Conservation (phyloP, 2,329 filamentous ascomycete genomes). For the Lachnellula arida region DNA sequence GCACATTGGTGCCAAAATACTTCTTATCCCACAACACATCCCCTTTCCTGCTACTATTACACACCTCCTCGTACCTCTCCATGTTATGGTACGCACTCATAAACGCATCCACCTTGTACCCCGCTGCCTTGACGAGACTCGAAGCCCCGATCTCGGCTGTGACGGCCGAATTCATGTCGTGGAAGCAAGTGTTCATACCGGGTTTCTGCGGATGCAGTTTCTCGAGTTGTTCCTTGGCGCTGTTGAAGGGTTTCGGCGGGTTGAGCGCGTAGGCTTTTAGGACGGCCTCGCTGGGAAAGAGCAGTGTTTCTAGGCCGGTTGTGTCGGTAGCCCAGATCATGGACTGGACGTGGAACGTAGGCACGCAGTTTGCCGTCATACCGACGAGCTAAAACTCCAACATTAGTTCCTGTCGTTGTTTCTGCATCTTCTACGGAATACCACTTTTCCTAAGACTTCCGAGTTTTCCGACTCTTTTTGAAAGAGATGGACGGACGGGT, state of each 20-base stretch:
- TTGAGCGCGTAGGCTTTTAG: conserved; percentile 5
- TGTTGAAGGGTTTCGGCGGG: background rate
- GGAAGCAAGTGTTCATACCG: conserved; percentile 27
- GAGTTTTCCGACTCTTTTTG: too few species aligned
- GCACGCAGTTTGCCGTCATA: conserved; percentile 28
- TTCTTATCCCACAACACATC: conserved; percentile 21
- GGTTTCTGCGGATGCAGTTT: background rate
- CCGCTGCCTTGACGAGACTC: conserved; percentile 18
- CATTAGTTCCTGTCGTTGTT: conserved; percentile 5
- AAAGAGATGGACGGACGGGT: background rate
- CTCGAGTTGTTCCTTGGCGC: background rate
- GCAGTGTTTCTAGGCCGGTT: conserved; percentile 21
- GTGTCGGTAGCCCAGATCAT: conserved; percentile 31
- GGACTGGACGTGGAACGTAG: conserved; percentile 26
- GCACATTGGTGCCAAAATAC: conserved; percentile 27
- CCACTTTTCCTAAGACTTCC: background rate
- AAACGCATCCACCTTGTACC: conserved; percentile 25
- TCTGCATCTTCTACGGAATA: background rate
- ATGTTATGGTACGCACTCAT: conserved; percentile 24
- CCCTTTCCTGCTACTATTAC: conserved; percentile 9
- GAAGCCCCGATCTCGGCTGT: conserved; percentile 23
- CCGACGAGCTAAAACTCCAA: conserved; percentile 23
- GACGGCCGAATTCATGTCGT: conserved; percentile 19
- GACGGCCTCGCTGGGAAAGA: conserved; percentile 18
- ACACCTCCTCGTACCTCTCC: conserved; percentile 10